These are phyloP conservation scores for Lichtheimia ramosa DNA, from an alignment of 371 early-diverging fungal genomes.

Conservation along the genomic window DNA sequence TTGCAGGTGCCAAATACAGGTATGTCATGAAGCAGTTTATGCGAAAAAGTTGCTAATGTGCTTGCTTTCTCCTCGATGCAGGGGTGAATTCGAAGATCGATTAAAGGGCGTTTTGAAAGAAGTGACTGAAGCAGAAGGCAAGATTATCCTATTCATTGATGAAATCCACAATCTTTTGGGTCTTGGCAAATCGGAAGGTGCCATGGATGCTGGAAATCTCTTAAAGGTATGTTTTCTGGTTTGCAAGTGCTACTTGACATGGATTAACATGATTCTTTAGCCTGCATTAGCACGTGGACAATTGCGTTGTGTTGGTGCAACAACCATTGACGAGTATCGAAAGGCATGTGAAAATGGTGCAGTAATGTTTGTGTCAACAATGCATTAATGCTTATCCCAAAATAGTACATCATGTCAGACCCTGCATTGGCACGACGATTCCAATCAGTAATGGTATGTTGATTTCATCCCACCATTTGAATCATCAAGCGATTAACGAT, in stretches of 20 bases:
- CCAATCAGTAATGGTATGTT: slow-evolving; percentile 71
- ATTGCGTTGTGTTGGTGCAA: slow-evolving; percentile 86
- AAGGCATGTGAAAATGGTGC: slow-evolving; percentile 21
- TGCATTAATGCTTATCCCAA: too few relatives aligned
- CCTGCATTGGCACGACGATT: slow-evolving; percentile 88
- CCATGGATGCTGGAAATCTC: slow-evolving; percentile 81
- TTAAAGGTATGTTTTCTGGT: slow-evolving; percentile 49
- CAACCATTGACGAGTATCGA: slow-evolving; percentile 88
- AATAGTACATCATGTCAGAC: slow-evolving; percentile 77
- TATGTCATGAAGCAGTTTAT: slow-evolving; percentile 11
- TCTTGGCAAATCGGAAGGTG: slow-evolving; percentile 76
- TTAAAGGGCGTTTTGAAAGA: slow-evolving; percentile 76
- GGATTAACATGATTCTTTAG: slow-evolving; percentile 13
- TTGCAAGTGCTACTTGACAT: too few relatives aligned
- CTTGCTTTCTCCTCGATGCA: slow-evolving; percentile 10
- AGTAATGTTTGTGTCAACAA: background rate
- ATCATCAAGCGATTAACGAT: background rate
- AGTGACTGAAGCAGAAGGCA: slow-evolving; percentile 69
- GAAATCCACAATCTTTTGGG: slow-evolving; percentile 84
- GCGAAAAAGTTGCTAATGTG: background rate
- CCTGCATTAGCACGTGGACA: slow-evolving; percentile 83
- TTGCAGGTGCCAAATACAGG: slow-evolving; percentile 82
- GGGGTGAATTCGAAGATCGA: slow-evolving; percentile 88
- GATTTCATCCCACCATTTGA: slow-evolving; percentile 5
- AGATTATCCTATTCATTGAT: slow-evolving; percentile 84